Conservation (phyloP, 2,329 filamentous ascomycete genomes). For the Penicillium olsonii region DNA sequence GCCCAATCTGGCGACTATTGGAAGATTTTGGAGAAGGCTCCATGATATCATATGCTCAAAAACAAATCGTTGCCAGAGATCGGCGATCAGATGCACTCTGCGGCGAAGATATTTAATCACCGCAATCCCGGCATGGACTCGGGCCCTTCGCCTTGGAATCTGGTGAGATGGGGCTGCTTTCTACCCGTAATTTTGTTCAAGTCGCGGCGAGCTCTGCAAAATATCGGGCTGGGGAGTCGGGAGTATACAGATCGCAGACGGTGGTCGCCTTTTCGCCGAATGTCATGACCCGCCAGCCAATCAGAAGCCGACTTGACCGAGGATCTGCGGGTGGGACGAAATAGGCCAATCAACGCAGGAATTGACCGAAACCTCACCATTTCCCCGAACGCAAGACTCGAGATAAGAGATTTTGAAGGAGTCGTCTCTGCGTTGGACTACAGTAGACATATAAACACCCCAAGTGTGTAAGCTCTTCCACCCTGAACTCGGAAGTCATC, state of each 20-base stretch:
- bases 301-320: not conserved
- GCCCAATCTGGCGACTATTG: constrained; percentile 4
- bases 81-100: not conserved
- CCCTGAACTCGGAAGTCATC: too few species aligned
- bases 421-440: too few species aligned
- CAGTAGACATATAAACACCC: too few species aligned
- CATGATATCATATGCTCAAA: not conserved
- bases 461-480: too few species aligned
- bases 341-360: not conserved
- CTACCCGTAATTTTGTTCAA: too few species aligned
- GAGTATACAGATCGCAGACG: not conserved
- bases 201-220: too few species aligned
- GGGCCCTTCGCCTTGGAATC: not conserved
- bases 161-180: too few species aligned
- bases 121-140: not conserved
- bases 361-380: too few species aligned
- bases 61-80: not conserved
- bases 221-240: too few species aligned
- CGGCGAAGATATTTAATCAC: not conserved
- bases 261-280: not conserved
- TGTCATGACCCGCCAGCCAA: not conserved
- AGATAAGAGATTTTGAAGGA: too few species aligned
- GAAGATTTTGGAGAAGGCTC: not conserved
- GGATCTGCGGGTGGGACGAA: not conserved
- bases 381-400: too few species aligned